A percentile compares a stretch with the other conserved stretches of the same genome.
phyloP scores from a whole-genome alignment of 768 basidiomycete species.

The Hygrophorus pudorinus region DNA sequence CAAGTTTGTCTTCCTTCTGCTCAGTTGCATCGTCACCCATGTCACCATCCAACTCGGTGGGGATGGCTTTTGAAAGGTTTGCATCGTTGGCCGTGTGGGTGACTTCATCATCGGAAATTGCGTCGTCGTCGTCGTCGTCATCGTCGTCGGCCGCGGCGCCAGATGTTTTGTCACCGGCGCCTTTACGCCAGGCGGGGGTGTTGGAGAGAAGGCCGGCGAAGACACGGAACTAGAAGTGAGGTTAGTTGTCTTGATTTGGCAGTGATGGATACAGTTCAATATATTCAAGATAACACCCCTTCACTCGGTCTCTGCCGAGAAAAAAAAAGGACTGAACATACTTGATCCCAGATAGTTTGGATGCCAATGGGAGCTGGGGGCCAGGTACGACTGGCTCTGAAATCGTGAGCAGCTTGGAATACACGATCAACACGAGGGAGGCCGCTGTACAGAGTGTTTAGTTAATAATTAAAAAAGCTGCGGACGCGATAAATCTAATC shows the following conservation, averaged over 20 bases:
- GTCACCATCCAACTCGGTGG: no score
- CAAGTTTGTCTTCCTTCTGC: slow-evolving; percentile 32
- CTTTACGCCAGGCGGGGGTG: slow-evolving; percentile 29
- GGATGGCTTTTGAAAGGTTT: no score
- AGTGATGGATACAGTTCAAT: neutral
- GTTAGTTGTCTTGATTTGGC: neutral
- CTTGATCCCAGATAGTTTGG: slow-evolving; percentile 54
- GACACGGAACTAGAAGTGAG: slow-evolving; percentile 40
- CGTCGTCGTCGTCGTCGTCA: slow-evolving; percentile 27
- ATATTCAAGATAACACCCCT: neutral
- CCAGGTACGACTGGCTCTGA: slow-evolving; percentile 33
- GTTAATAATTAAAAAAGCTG: neutral
- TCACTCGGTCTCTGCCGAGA: neutral
- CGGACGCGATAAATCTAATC: no score
- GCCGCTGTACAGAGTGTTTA: slow-evolving; percentile 24
- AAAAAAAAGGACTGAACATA: neutral
- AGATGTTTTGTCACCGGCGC: no score
- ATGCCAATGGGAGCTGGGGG: slow-evolving; percentile 28
- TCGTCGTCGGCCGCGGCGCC: slow-evolving; percentile 24
- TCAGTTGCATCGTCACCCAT: slow-evolving; percentile 28
- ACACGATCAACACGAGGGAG: slow-evolving; percentile 43
- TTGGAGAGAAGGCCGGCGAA: slow-evolving; percentile 49
- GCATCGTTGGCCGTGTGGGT: no score
- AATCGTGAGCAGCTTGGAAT: slow-evolving; percentile 48
- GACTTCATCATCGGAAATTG: no score